Conservation (phyloP, 2,329 filamentous ascomycete species). For the Tolypocladium endophyticum region DNA sequence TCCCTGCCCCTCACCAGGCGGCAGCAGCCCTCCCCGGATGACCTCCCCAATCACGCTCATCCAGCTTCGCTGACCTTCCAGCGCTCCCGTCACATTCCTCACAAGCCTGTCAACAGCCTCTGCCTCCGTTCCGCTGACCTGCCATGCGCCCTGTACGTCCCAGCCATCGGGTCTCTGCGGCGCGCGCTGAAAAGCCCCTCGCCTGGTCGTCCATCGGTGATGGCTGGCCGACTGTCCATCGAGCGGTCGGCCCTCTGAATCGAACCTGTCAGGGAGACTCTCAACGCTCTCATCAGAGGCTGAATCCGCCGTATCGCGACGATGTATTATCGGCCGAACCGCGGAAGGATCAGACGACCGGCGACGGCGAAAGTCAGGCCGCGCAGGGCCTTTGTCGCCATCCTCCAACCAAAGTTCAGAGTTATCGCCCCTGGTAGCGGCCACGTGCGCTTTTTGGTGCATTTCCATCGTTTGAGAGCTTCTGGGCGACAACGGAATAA, state of each 20-base stretch:
- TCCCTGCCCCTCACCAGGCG: slow-evolving; percentile 3
- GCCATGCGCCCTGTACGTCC: slow-evolving; percentile 32
- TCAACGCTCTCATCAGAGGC: slow-evolving; percentile 29
- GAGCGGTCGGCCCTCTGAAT: slow-evolving; percentile 30
- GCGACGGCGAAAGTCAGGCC: slow-evolving; percentile 10
- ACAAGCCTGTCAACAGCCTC: slow-evolving; percentile 26
- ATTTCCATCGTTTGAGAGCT: slow-evolving; percentile 33
- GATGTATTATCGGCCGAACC: slow-evolving; percentile 15
- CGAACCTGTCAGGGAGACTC: slow-evolving; percentile 36
- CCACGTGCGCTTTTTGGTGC: slow-evolving; percentile 25
- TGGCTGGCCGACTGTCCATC: slow-evolving; percentile 10
- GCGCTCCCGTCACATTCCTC: slow-evolving; percentile 14
- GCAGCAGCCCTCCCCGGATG: slow-evolving; percentile 12
- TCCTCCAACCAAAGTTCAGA: slow-evolving; percentile 5
- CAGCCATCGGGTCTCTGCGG: slow-evolving; percentile 20
- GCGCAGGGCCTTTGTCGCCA: slow-evolving; percentile 7
- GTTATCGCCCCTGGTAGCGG: slow-evolving; percentile 10
- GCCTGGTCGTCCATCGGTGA: slow-evolving; percentile 22
- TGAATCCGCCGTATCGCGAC: slow-evolving; percentile 9
- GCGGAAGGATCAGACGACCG: slow-evolving; percentile 24
- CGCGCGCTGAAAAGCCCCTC: slow-evolving; percentile 31
- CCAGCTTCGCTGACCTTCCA: slow-evolving; percentile 21
- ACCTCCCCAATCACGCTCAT: slow-evolving; percentile 18
- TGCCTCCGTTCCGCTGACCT: slow-evolving; percentile 31
- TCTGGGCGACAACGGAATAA: slow-evolving; percentile 38